Percentiles rank a stretch among this genome's conserved stretches.
These are phyloP conservation scores for Teunomyces panamensis DNA, from an alignment of 805 yeast species.

Conservation along the genomic window DNA sequence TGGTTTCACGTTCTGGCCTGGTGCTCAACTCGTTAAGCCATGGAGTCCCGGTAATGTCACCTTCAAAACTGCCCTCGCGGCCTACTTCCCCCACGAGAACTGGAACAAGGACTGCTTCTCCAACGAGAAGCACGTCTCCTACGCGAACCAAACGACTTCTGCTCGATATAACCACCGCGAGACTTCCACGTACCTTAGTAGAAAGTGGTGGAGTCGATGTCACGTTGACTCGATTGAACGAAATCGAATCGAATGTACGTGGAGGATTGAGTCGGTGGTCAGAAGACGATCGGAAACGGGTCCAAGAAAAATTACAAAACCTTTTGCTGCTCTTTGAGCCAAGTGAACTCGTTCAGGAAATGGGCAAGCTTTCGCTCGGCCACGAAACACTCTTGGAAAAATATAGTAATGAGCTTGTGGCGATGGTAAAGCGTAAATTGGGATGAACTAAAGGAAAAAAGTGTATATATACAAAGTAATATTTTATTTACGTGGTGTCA, in stretches of 20 bases:
- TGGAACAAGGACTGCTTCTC: background rate
- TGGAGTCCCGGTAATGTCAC: constrained; percentile 12
- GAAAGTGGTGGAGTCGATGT: background rate
- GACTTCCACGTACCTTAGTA: background rate
- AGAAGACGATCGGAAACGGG: constrained; percentile 13
- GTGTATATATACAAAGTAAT: too few relatives aligned
- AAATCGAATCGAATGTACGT: background rate
- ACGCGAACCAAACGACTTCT: constrained; percentile 4
- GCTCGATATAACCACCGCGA: constrained; percentile 3
- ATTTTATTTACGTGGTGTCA: constrained; percentile 31
- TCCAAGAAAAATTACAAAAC: constrained; percentile 19
- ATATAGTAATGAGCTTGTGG: constrained; percentile 37
- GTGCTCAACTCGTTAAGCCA: background rate
- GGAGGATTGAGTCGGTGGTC: background rate
- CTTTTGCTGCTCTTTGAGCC: constrained; percentile 15
- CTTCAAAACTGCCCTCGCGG: background rate
- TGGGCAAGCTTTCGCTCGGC: background rate
- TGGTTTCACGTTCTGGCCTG: too few relatives aligned
- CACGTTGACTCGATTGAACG: background rate
- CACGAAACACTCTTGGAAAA: constrained; percentile 24
- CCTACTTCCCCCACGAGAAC: background rate
- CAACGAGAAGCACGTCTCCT: constrained; percentile 7
- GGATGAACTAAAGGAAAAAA: constrained; percentile 2
- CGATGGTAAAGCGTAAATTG: constrained; percentile 24
- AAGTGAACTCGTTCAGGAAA: background rate